These are phyloP conservation scores for Chrysosporium keratinophilum DNA, from an alignment of 2,329 filamentous ascomycete genomes.

Conservation along the genomic window DNA sequence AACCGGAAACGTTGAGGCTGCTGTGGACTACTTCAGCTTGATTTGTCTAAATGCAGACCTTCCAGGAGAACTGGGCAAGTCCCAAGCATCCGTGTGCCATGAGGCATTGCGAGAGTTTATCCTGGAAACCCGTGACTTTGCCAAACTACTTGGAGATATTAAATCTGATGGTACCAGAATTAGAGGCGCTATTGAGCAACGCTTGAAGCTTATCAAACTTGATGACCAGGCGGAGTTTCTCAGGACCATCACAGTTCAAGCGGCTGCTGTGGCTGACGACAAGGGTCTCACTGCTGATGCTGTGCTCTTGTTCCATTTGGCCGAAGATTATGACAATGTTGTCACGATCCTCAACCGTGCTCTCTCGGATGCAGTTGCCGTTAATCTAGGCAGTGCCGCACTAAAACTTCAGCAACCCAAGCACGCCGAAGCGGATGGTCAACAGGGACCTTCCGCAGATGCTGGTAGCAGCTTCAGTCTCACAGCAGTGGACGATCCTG, in stretches of 20 bases:
- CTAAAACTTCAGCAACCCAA: constrained; percentile 70
- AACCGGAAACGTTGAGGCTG: constrained; percentile 74
- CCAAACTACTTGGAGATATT: constrained; percentile 85
- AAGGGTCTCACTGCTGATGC: constrained; percentile 89
- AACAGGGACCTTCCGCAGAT: constrained; percentile 41
- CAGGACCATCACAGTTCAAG: constrained; percentile 82
- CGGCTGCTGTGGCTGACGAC: constrained; percentile 85
- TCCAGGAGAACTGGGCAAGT: constrained; percentile 59
- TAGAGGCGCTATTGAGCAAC: constrained; percentile 75
- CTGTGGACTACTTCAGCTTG: constrained; percentile 83
- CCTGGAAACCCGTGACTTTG: constrained; percentile 93
- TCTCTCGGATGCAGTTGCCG: constrained; percentile 70
- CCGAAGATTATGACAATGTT: constrained; percentile 92
- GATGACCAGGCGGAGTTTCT: constrained; percentile 74
- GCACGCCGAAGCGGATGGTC: constrained; percentile 46
- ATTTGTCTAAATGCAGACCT: constrained; percentile 88
- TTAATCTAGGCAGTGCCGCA: constrained; percentile 69
- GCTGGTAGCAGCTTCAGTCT: constrained; percentile 46
- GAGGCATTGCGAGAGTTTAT: constrained; percentile 88
- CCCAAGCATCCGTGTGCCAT: constrained; percentile 74
- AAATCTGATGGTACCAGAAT: constrained; percentile 74
- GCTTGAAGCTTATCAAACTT: constrained; percentile 69
- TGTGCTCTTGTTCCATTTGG: constrained; percentile 85
- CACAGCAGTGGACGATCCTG: constrained; percentile 57
- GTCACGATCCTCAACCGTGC: constrained; percentile 79